Conservation (phyloP, 805 yeast genomes). For the Sugiyamaella floridensis region DNA sequence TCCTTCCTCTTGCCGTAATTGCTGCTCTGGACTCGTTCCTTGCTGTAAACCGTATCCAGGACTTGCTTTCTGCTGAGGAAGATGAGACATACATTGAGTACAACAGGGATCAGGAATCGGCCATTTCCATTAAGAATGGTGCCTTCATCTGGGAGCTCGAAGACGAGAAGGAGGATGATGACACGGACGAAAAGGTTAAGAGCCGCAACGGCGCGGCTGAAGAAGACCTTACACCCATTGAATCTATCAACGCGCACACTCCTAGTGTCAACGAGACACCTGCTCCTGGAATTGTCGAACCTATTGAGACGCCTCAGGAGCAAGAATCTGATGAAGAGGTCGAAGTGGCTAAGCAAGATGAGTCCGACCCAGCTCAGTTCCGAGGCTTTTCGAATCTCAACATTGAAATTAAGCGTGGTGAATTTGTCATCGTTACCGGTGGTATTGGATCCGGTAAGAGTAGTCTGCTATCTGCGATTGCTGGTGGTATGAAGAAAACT, state of each 20-base stretch:
- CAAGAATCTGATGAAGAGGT: slow-evolving; percentile 44
- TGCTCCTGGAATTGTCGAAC: slow-evolving; percentile 3
- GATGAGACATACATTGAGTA: slow-evolving; percentile 28
- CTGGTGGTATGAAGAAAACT: slow-evolving; percentile 60
- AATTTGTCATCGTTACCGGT: slow-evolving; percentile 72
- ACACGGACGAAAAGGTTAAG: not conserved
- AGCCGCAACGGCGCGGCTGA: not conserved
- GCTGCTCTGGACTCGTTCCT: slow-evolving; percentile 56
- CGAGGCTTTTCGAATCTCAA: slow-evolving; percentile 35
- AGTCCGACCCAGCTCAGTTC: slow-evolving; percentile 21
- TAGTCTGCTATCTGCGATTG: slow-evolving; percentile 59
- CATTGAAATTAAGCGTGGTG: slow-evolving; percentile 50
- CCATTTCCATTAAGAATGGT: slow-evolving; percentile 47
- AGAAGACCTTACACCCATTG: slow-evolving; percentile 8
- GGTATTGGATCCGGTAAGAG: slow-evolving; percentile 79
- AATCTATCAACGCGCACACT: slow-evolving; percentile 16
- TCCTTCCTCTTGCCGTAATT: slow-evolving; percentile 60
- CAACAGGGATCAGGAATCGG: slow-evolving; percentile 33
- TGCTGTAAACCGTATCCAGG: slow-evolving; percentile 49
- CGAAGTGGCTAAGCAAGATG: slow-evolving; percentile 39
- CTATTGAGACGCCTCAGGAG: slow-evolving; percentile 14
- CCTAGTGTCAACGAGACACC: slow-evolving; percentile 17
- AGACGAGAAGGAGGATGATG: slow-evolving; percentile 11
- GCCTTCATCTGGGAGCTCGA: slow-evolving; percentile 59
- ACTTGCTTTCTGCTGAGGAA: slow-evolving; percentile 43